Conservation (phyloP, 176 grass and related monocot genomes). For the Raddia guianensis region DNA sequence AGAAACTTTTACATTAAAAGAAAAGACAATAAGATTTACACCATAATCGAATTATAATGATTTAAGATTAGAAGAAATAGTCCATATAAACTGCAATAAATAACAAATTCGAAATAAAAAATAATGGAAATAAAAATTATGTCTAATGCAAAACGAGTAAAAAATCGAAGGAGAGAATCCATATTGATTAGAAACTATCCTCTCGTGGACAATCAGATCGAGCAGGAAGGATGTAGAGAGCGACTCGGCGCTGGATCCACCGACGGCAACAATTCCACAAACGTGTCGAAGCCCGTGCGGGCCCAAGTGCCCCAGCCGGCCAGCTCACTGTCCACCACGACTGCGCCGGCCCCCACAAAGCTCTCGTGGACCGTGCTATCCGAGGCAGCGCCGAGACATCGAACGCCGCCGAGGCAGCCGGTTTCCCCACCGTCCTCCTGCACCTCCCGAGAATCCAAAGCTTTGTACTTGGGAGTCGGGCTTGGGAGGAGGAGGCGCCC, state of each 20-base stretch:
- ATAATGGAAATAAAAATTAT: too few species aligned
- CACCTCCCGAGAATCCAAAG: constrained; percentile 47
- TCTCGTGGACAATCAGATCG: too few species aligned
- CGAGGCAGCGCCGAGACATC: not conserved
- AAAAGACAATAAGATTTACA: too few species aligned
- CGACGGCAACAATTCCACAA: not conserved
- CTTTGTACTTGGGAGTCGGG: not conserved
- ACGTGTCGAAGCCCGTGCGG: constrained; percentile 14
- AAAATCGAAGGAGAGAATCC: too few species aligned
- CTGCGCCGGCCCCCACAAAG: not conserved
- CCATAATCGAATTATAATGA: too few species aligned
- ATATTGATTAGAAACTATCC: too few species aligned
- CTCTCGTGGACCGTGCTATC: not conserved
- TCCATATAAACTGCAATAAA: too few species aligned
- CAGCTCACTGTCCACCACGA: not conserved
- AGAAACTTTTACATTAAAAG: too few species aligned
- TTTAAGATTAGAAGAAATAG: too few species aligned
- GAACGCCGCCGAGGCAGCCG: not conserved
- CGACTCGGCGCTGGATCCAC: not conserved
- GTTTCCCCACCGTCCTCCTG: constrained; percentile 16
- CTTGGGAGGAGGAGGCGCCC: not conserved
- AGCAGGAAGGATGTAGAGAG: not conserved
- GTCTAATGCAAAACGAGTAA: too few species aligned
- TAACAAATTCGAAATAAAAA: too few species aligned
- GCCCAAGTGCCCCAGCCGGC: not conserved